These are phyloP conservation scores for Kernera saxatilis DNA, from an alignment of 345 rosid species.

Conservation along the genomic window DNA sequence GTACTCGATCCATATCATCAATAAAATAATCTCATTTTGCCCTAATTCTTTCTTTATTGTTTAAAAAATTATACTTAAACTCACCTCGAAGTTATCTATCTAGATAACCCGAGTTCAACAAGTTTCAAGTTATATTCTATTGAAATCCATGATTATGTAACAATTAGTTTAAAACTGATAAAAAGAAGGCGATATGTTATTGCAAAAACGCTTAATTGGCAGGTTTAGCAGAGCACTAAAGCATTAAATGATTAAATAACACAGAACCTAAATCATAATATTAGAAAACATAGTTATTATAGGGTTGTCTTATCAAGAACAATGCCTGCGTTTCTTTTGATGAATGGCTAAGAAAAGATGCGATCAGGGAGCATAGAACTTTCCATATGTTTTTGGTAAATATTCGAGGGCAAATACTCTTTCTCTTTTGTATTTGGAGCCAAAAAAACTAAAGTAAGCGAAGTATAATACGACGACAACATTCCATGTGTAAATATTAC, in stretches of 20 bases:
- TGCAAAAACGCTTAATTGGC: neutral
- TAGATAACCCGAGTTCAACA: too few species aligned
- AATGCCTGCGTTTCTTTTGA: conserved; percentile 11
- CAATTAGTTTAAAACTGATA: too few species aligned
- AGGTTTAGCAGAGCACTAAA: neutral
- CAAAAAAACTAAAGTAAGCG: neutral
- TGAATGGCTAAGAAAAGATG: conserved; percentile 27
- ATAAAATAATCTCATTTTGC: too few species aligned
- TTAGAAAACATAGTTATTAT: neutral
- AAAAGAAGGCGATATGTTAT: neutral
- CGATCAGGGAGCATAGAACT: conserved; percentile 8
- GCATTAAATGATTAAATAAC: neutral
- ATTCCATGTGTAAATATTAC: neutral
- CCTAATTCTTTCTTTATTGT: too few species aligned
- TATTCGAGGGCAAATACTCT: neutral
- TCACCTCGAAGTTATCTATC: too few species aligned
- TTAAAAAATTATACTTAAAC: too few species aligned
- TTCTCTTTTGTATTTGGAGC: neutral
- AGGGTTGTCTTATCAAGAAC: conserved; percentile 24
- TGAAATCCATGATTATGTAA: too few species aligned
- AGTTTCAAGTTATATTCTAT: too few species aligned
- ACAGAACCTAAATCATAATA: neutral
- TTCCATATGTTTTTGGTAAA: conserved; percentile 21
- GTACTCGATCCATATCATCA: too few species aligned
- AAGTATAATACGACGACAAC: neutral